Evolutionary conservation across 2,329 filamentous ascomycete species (phyloP).

Genomic region (Orbilia oligospora): DNA sequence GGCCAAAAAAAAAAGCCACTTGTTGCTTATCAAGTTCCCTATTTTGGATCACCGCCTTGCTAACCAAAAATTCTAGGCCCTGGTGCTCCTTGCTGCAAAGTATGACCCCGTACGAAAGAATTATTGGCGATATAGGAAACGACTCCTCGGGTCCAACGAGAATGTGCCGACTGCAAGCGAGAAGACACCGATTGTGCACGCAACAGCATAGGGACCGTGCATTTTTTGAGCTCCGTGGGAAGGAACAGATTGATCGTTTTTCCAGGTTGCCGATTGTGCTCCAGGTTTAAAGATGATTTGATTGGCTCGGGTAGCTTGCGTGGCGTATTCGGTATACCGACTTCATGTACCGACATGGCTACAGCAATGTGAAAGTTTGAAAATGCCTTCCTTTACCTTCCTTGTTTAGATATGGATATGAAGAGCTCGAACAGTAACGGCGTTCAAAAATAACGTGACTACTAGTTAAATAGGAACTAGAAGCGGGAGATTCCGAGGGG

Average conservation of each 20-base stretch:
- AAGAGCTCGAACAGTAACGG: conserved; percentile 11
- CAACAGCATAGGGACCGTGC: conserved; percentile 29
- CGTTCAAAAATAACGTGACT: conserved; percentile 12
- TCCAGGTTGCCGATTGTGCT: conserved; percentile 4
- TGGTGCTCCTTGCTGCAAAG: conserved; percentile 82
- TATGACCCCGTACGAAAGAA: conserved; percentile 93
- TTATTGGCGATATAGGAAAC: conserved; percentile 88
- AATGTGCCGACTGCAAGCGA: conserved; percentile 13
- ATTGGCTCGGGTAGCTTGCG: conserved; percentile 8
- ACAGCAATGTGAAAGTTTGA: background rate
- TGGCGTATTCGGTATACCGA: background rate
- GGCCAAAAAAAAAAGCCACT: conserved; percentile 68
- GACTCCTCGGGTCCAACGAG: conserved; percentile 66
- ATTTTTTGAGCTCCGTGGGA: background rate
- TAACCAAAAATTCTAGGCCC: conserved; percentile 68
- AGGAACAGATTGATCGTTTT: background rate
- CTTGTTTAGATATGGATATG: conserved; percentile 10
- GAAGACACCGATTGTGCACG: conserved; percentile 31
- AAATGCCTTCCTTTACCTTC: conserved; percentile 11
- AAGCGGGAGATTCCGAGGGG: conserved; percentile 20
- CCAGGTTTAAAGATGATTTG: background rate
- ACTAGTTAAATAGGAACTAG: background rate
- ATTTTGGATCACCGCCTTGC: conserved; percentile 1
- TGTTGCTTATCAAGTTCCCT: conserved; percentile 72
- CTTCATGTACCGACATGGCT: background rate